Conservation (phyloP, 2,329 filamentous ascomycete genomes). For the Cytospora leucostoma region DNA sequence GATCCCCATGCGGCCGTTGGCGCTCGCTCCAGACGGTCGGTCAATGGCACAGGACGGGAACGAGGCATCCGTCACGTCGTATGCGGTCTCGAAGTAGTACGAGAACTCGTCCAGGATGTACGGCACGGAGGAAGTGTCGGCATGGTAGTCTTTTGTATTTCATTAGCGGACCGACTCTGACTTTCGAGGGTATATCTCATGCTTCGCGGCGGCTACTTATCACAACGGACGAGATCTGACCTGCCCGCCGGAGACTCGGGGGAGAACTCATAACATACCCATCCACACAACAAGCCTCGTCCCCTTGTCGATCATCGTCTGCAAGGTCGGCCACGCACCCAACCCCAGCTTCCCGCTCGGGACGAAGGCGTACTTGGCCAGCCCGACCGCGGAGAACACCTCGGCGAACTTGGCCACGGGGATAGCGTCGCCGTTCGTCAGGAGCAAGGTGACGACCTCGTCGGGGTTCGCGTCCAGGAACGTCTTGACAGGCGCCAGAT, state of each 20-base stretch:
- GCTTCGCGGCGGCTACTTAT: neutral
- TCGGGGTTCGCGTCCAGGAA: constrained; percentile 62
- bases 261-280: constrained; percentile 43
- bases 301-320: constrained; percentile 61
- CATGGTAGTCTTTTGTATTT: constrained; percentile 57
- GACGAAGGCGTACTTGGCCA: constrained; percentile 59
- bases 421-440: constrained; percentile 64
- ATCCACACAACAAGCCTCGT: constrained; percentile 72
- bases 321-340: constrained; percentile 69
- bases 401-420: constrained; percentile 55
- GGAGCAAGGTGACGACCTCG: constrained; percentile 63
- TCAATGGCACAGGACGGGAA: constrained; percentile 68
- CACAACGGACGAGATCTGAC: neutral
- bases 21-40: constrained; percentile 52
- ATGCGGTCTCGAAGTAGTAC: constrained; percentile 66
- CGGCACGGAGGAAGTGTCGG: constrained; percentile 51
- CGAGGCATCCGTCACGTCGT: constrained; percentile 58
- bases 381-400: constrained; percentile 55
- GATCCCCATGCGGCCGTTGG: constrained; percentile 46
- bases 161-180: constrained; percentile 27
- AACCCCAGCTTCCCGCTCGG: constrained; percentile 46
- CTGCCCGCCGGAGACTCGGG: neutral
- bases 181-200: neutral
- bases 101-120: constrained; percentile 66
- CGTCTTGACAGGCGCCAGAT: constrained; percentile 56